Percentiles rank a stretch among this genome's conserved stretches.
Conservation (phyloP, 2,329 filamentous ascomycete genomes). For the Pseudogymnoascus sp. region DNA sequence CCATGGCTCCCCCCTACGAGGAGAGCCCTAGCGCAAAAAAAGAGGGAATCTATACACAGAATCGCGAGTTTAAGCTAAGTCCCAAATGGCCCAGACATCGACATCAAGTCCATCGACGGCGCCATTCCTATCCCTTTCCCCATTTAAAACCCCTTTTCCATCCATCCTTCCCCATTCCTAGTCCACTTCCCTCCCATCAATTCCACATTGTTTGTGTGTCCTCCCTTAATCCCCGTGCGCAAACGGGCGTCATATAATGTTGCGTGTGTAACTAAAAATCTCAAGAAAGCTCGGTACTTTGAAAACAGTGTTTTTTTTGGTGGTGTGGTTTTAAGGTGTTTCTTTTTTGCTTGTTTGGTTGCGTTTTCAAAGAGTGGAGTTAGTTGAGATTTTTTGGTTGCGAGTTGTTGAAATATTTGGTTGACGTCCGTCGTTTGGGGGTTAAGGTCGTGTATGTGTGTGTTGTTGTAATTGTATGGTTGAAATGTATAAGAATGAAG, state of each 20-base stretch:
- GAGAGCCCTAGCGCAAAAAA: not conserved
- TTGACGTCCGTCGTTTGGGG: slow-evolving; percentile 1
- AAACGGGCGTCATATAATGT: not conserved
- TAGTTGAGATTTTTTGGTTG: not conserved
- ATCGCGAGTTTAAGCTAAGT: slow-evolving; percentile 48
- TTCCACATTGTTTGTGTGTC: not conserved
- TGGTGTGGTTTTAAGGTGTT: not conserved
- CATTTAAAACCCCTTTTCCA: not conserved
- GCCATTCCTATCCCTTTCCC: not conserved
- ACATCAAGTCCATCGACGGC: not conserved
- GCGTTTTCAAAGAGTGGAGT: not conserved
- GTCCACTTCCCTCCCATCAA: not conserved
- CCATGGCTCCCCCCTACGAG: not conserved
- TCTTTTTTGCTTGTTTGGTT: not conserved
- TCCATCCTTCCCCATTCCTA: not conserved
- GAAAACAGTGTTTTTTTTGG: slow-evolving; percentile 6
- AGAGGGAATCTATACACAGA: slow-evolving; percentile 53
- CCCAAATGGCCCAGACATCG: slow-evolving; percentile 15
- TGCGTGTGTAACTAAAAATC: not conserved
- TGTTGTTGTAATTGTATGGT: not conserved
- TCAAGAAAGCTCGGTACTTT: not conserved
- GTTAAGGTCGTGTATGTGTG: not conserved
- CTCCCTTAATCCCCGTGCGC: not conserved
- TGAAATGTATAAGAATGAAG: slow-evolving; percentile 14
- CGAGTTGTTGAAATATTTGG: not conserved